Evolutionary conservation across 78 protist genomes (phyloP).

Genomic region (Dictyostelium firmibasis): DNA sequence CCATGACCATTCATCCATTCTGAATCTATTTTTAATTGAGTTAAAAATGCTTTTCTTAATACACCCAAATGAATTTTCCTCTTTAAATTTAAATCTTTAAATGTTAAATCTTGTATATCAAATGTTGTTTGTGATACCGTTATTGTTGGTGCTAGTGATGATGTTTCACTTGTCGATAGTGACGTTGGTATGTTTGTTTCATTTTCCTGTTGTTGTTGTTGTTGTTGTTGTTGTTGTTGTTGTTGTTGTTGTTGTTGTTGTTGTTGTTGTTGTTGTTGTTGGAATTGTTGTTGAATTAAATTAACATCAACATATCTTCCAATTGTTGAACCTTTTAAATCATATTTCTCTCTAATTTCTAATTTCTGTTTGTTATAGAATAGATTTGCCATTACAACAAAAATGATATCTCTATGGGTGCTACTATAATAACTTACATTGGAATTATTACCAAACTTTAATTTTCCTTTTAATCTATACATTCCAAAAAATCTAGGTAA

Average conservation of each 20-base stretch:
- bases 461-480: slow-evolving; percentile 64
- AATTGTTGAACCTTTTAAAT: slow-evolving; percentile 74
- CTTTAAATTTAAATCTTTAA: slow-evolving; percentile 79
- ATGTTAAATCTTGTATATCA: background rate
- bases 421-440: background rate
- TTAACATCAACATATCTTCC: slow-evolving; percentile 65
- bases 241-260: background rate
- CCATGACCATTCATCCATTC: slow-evolving; percentile 67
- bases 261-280: background rate
- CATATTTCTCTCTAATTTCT: slow-evolving; percentile 60
- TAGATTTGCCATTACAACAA: slow-evolving; percentile 76
- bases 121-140: background rate
- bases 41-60: slow-evolving; percentile 6
- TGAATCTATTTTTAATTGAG: slow-evolving; percentile 49
- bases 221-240: background rate
- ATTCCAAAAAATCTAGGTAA: slow-evolving; percentile 71
- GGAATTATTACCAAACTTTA: background rate
- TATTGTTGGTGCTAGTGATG: background rate
- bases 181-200: background rate
- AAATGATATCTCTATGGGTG: slow-evolving; percentile 42
- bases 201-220: background rate
- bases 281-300: background rate
- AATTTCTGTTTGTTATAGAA: slow-evolving; percentile 40
- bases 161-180: background rate
- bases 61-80: slow-evolving; percentile 50